phyloP scores from a whole-genome alignment of 2,329 filamentous ascomycete genomes.

The Xylariaceae sp. region DNA sequence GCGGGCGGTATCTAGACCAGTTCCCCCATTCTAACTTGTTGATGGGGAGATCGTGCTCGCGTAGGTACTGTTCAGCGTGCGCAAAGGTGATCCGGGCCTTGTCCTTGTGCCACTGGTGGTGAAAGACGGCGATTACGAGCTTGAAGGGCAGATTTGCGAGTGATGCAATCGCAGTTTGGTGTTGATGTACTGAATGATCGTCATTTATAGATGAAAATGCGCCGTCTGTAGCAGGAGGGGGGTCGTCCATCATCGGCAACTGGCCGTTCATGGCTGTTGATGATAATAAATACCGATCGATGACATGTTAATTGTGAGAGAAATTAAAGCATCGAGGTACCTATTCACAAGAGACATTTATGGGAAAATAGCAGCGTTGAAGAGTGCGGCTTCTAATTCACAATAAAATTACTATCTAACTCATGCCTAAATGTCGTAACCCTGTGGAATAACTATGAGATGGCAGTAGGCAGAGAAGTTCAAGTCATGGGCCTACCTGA shows the following conservation, averaged over 20 bases:
- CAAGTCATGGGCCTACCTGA: no score
- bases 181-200: slow-evolving; percentile 11
- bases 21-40: slow-evolving; percentile 14
- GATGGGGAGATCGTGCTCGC: slow-evolving; percentile 14
- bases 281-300: slow-evolving; percentile 5
- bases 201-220: neutral
- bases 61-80: slow-evolving; percentile 29
- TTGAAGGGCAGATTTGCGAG: slow-evolving; percentile 30
- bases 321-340: neutral
- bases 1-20: slow-evolving; percentile 18
- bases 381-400: neutral
- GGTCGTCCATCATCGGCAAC: slow-evolving; percentile 16
- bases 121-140: slow-evolving; percentile 26
- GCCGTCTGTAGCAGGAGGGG: slow-evolving; percentile 11
- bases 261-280: slow-evolving; percentile 12
- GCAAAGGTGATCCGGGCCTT: slow-evolving; percentile 28
- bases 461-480: neutral
- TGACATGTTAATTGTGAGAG: slow-evolving; percentile 5
- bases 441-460: neutral
- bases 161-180: slow-evolving; percentile 26
- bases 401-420: neutral
- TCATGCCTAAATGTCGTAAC: neutral
- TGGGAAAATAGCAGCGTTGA: no score
- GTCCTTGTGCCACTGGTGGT: slow-evolving; percentile 34
- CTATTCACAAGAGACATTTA: neutral